Evolutionary conservation across 2,329 filamentous ascomycete species (phyloP).

Genomic region (Emmonsia crescens): DNA sequence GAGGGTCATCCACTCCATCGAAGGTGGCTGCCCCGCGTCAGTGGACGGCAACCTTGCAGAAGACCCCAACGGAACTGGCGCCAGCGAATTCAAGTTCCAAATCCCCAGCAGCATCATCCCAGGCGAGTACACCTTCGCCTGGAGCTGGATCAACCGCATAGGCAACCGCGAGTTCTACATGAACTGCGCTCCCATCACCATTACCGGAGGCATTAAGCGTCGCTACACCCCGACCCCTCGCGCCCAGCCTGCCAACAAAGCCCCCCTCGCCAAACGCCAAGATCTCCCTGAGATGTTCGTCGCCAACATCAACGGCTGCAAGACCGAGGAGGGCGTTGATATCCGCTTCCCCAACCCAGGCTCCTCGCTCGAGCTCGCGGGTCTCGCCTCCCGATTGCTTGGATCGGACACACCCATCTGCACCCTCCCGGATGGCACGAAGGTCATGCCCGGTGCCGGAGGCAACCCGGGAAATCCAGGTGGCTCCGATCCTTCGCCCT

Average conservation of each 20-base stretch:
- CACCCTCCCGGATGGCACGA: constrained; percentile 17
- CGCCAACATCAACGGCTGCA: constrained; percentile 58
- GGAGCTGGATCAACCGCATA: constrained; percentile 89
- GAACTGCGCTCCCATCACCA: constrained; percentile 72
- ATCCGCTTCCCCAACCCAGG: constrained; percentile 61
- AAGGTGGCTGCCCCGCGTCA: constrained; percentile 71
- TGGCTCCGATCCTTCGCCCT: constrained; percentile 11
- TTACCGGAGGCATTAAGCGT: constrained; percentile 43
- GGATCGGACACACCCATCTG: constrained; percentile 21
- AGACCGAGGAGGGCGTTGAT: constrained; percentile 44
- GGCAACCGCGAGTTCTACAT: constrained; percentile 97
- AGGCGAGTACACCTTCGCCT: constrained; percentile 72
- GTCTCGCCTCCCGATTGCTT: constrained; percentile 29
- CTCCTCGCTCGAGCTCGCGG: constrained; percentile 41
- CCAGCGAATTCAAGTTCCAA: constrained; percentile 55
- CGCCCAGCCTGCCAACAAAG: constrained; percentile 5
- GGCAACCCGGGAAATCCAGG: constrained; percentile 17
- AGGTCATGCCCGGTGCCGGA: constrained; percentile 25
- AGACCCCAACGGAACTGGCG: constrained; percentile 34
- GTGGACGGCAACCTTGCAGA: constrained; percentile 47
- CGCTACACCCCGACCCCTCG: constrained; percentile 18
- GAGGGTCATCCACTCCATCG: constrained; percentile 81
- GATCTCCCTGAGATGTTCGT: constrained; percentile 64
- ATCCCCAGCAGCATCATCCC: constrained; percentile 61
- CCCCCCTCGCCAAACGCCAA: constrained; percentile 42